A percentile compares a stretch with the other conserved stretches of the same genome.
Conservation (phyloP, 2,329 filamentous ascomycete genomes). For the Pleomassaria siparia region DNA sequence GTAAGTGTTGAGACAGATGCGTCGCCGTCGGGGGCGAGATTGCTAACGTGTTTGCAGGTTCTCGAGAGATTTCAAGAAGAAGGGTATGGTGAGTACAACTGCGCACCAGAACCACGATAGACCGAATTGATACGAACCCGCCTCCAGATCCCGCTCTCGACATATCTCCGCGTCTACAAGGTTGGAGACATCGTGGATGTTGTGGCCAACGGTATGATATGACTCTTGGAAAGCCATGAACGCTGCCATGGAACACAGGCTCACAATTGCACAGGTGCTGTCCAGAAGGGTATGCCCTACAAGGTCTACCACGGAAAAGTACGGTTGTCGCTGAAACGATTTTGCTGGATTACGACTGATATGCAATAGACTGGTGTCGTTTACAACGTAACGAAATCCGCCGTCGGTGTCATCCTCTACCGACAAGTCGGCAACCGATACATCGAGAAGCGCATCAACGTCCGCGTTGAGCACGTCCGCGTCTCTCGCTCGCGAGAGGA, state of each 20-base stretch:
- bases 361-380: conserved; percentile 68
- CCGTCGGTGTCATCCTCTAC: conserved; percentile 94
- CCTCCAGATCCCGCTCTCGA: conserved; percentile 73
- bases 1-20: conserved; percentile 23
- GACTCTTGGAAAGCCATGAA: background rate
- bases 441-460: conserved; percentile 99
- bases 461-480: conserved; percentile 95
- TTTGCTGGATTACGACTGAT: background rate
- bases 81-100: conserved; percentile 63
- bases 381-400: conserved; percentile 99
- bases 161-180: conserved; percentile 93
- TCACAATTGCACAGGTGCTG: conserved; percentile 36
- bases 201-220: conserved; percentile 93
- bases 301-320: conserved; percentile 97
- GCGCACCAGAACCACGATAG: conserved; percentile 6
- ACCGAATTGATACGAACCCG: conserved; percentile 24
- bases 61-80: conserved; percentile 90
- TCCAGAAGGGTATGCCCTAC: conserved; percentile 76
- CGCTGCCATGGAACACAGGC: conserved; percentile 7
- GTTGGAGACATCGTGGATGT: conserved; percentile 99
- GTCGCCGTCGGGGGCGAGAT: conserved; percentile 6
- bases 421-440: conserved; percentile 99
- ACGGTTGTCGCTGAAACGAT: background rate
- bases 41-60: conserved; percentile 54
- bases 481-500: conserved; percentile 95